phyloP scores from a whole-genome alignment of 768 basidiomycete species.

The Pulveroboletus sp. region DNA sequence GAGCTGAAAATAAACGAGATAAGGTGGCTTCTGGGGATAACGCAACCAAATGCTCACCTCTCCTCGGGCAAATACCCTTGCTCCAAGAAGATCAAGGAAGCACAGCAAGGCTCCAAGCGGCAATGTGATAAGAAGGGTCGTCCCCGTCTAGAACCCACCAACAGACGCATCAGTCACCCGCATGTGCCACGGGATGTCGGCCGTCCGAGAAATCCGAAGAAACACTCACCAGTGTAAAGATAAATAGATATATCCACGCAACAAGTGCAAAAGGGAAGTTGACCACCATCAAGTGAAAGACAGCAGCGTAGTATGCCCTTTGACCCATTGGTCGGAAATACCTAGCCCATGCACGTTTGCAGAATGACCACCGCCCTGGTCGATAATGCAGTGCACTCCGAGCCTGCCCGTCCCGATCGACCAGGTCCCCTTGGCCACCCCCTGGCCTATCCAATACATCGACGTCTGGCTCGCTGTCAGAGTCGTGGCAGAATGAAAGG shows the following conservation, averaged over 20 bases:
- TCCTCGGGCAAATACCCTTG: conserved; percentile 64
- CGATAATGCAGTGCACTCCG: background rate
- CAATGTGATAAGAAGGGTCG: conserved; percentile 74
- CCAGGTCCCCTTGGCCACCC: conserved; percentile 20
- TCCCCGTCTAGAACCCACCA: conserved; percentile 55
- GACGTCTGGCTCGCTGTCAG: conserved; percentile 39
- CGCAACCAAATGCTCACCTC: conserved; percentile 46
- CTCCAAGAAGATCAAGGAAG: conserved; percentile 75
- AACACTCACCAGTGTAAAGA: conserved; percentile 68
- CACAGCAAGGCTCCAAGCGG: conserved; percentile 76
- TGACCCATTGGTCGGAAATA: conserved; percentile 65
- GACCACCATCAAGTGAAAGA: conserved; percentile 67
- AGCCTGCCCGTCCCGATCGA: conserved; percentile 1
- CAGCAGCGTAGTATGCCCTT: conserved; percentile 58
- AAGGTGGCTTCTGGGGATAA: background rate
- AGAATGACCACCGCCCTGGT: conserved; percentile 5
- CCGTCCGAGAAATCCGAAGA: background rate
- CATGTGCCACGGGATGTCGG: background rate
- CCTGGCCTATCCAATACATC: conserved; percentile 28
- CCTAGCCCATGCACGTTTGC: conserved; percentile 39
- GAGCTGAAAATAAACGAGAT: conserved; percentile 40
- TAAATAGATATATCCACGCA: conserved; percentile 80
- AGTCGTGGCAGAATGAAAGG: conserved; percentile 64
- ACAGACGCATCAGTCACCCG: conserved; percentile 15
- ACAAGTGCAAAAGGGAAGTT: conserved; percentile 78